Percentiles rank a stretch among this genome's conserved stretches.
Evolutionary conservation across 148 eudicot species (phyloP).

Genomic region (Nyssa sinensis): DNA sequence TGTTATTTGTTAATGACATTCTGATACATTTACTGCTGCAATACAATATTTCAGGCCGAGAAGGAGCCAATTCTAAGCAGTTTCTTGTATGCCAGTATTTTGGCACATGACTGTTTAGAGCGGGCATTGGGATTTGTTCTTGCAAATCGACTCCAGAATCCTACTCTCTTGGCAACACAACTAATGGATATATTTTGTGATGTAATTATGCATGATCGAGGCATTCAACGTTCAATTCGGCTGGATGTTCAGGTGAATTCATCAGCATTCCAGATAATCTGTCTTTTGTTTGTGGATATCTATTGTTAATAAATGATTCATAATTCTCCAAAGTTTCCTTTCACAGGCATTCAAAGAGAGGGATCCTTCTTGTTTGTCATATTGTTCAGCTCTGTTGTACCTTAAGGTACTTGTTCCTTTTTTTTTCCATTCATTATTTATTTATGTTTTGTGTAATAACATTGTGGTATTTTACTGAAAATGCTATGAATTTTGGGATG

Average conservation of each 20-base stretch:
- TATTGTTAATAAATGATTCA: not conserved
- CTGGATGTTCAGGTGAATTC: constrained; percentile 53
- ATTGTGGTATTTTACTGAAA: too few species aligned
- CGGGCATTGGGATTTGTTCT: constrained; percentile 46
- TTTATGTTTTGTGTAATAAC: not conserved
- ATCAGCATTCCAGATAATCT: not conserved
- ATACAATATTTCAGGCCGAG: constrained; percentile 45
- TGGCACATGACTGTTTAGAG: constrained; percentile 54
- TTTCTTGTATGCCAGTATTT: constrained; percentile 57
- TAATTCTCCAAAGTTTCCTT: not conserved
- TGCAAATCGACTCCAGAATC: constrained; percentile 56
- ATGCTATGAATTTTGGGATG: not conserved
- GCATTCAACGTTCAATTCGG: constrained; percentile 45
- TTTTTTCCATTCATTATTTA: not conserved
- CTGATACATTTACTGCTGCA: not conserved
- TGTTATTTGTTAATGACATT: not conserved
- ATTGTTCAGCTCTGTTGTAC: constrained; percentile 53
- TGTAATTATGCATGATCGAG: constrained; percentile 40
- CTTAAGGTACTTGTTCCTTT: constrained; percentile 39
- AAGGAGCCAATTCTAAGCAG: constrained; percentile 67
- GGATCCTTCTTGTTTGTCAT: constrained; percentile 62
- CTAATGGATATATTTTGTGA: constrained; percentile 50
- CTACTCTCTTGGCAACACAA: constrained; percentile 51
- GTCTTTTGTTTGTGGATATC: too few species aligned
- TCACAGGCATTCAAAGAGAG: constrained; percentile 57